Evolutionary conservation across 495 filamentous ascomycete genomes (phyloP), one percentile per base, ranked within the genome.

Genomic region (Penicillium cataractarum): DNA sequence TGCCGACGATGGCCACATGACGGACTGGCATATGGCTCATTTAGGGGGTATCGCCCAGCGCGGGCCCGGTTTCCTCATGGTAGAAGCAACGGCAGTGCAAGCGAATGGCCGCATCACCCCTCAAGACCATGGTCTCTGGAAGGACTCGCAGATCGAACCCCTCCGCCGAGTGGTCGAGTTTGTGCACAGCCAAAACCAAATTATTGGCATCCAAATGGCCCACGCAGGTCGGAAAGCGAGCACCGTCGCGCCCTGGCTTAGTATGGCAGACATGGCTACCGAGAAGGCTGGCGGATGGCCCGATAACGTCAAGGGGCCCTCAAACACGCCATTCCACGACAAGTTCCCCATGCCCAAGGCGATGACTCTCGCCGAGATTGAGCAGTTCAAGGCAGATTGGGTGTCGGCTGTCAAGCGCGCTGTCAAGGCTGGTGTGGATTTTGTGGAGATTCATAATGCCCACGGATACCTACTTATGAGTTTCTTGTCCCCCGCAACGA

Each of bases 171-270:
- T 89, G 39, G 76, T 84, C 22, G 87, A 91, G 39, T 90, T 91
- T 66, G 85, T 83, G 3, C 87, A 91, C 70, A 81, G 79, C 55
- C 89, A 91, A 71, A 77, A 75, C 60, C 85, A 86, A 65, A 82
- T 86, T 44, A 83, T 89, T 37, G 89, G 79, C 26, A 83, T 92
- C 57, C 90, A 92, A 73, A 62, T 92, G 15, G 87, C 74, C 15
- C 90, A 92, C 67, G 89, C 89, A 0, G 90, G 90, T 0, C 78
- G 90, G n/a, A 93, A 93, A 67, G 88, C 87, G 0, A 83, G 78
- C 55, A 89, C 84, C 1, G 80, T 90, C 4, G 84, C 90, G 0
- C 89, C 89, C 0, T 92, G 89, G 89, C 61, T 91, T 4, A 71
- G 72, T 61, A 57, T 44, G 51, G 64, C 55, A 0, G 69, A 70